Base-by-base conservation (phyloP, 495 filamentous ascomycete genomes). In the Lophiostoma macrostomum region DNA sequence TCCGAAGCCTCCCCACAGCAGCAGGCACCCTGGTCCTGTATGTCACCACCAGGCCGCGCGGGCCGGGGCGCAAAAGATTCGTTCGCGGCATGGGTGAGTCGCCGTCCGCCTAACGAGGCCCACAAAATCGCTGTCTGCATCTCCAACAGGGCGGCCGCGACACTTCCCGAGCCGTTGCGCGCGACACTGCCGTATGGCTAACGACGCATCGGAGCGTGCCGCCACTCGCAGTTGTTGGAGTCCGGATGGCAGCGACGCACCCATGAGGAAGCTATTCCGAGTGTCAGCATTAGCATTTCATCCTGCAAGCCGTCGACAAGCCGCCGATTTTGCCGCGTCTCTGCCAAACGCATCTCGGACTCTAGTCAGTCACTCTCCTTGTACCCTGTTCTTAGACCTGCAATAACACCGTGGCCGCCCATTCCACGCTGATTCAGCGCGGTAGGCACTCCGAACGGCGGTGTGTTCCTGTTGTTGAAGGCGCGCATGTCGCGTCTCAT, bases 11-110 rank as follows among this genome's bases (percentile, higher is more conserved):
- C 50, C 38, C 25, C 38, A 36, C 50, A 35, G 11, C 19, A n/a
- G n/a, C n/a, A n/a, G n/a, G n/a, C n/a, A 45, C 35, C 53, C 53
- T 24, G 35, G 44, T 35, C 42, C 42, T 56, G 53, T 50, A 43
- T 42, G 44, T 50, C 44, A 56, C 44, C 20, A 30, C 35, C 50
- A 56, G 45, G 36, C 37, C 53, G 53, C 53, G 29, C 50, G 50
- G 50, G 19, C 42, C 53, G 53, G 43, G 44, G 31, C 53, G 53
- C 53, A 50, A 43, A 18, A 23, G 13, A 22, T 43, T 50, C 42
- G 36, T 19, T 45, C 31, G 22, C n/a, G 23, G 50, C 38, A 45
- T 34, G 50, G 38, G 30, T 53, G 28, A 12, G 29, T 22, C 38
- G 25, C 25, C 38, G 38, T 22, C 38, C 38, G 38, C 38, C 35